A percentile compares a stretch with the other conserved stretches of the same genome.
These are phyloP conservation scores for Lactuca saligna DNA, from an alignment of 129 eudicot genomes.

Conservation along the genomic window DNA sequence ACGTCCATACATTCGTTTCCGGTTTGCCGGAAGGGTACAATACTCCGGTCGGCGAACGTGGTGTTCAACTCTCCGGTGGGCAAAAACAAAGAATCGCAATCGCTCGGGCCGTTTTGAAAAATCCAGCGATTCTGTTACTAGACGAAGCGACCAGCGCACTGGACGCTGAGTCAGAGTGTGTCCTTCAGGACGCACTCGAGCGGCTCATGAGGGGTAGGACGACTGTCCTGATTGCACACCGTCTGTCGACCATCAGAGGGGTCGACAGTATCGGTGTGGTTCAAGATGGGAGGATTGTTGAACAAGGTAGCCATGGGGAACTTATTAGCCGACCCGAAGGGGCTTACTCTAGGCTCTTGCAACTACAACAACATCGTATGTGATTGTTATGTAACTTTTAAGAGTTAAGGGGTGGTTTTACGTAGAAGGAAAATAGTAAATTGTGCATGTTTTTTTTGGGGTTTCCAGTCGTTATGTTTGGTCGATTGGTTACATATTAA, in stretches of 20 bases:
- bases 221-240: conserved; percentile 85
- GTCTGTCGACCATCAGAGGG: conserved; percentile 83
- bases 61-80: conserved; percentile 94
- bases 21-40: conserved; percentile 91
- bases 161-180: conserved; percentile 94
- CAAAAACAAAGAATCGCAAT: conserved; percentile 96
- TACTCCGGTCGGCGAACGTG: conserved; percentile 84
- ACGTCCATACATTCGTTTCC: conserved; percentile 75
- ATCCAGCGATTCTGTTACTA: conserved; percentile 73
- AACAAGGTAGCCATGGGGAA: conserved; percentile 87
- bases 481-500: conserved; percentile 33
- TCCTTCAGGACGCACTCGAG: conserved; percentile 88
- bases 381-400: conserved; percentile 26
- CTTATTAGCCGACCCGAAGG: conserved; percentile 83
- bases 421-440: conserved; percentile 22
- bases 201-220: conserved; percentile 93
- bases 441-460: conserved; percentile 35
- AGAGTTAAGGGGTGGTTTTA: conserved; percentile 14
- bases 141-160: conserved; percentile 97
- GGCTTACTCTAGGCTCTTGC: conserved; percentile 90
- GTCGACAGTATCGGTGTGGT: conserved; percentile 82
- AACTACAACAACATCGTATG: conserved; percentile 72
- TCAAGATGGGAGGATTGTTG: conserved; percentile 89
- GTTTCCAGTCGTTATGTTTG: conserved; percentile 32
- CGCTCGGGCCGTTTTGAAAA: conserved; percentile 82